A percentile compares a stretch with the other conserved stretches of the same genome.
These are phyloP conservation scores for Chalaropsis ovoidea DNA, from an alignment of 2,329 filamentous ascomycete genomes.

Conservation along the genomic window DNA sequence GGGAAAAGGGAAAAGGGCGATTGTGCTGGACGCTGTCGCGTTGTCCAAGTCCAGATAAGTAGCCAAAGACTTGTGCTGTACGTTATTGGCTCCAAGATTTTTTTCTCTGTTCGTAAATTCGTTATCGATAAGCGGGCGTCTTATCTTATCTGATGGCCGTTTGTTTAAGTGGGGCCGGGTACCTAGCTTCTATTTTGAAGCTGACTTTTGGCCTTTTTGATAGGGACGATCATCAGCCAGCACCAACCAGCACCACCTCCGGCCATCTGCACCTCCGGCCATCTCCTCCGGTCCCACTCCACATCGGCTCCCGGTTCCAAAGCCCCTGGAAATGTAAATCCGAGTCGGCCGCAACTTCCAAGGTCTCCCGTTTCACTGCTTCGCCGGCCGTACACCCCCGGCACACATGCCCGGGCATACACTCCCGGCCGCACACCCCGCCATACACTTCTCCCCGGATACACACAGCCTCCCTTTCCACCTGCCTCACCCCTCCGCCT, in stretches of 20 bases:
- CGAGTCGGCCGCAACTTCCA: neutral
- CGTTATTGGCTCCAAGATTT: slow-evolving; percentile 22
- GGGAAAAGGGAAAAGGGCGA: neutral
- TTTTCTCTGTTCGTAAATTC: slow-evolving; percentile 27
- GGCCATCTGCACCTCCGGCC: too few species aligned
- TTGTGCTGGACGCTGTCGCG: neutral
- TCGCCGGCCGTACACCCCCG: too few species aligned
- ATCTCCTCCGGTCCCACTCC: neutral
- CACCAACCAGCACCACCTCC: too few species aligned
- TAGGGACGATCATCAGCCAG: too few species aligned
- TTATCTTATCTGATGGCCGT: neutral
- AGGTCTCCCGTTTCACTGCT: neutral
- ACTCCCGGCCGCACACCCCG: too few species aligned
- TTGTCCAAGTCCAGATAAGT: neutral
- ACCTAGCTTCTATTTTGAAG: too few species aligned
- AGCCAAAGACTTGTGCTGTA: neutral
- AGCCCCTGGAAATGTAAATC: slow-evolving; percentile 7
- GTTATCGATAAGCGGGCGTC: slow-evolving; percentile 21
- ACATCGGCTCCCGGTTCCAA: neutral
- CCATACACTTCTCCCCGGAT: too few species aligned
- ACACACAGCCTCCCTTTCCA: neutral
- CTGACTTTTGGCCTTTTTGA: too few species aligned
- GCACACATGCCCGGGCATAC: too few species aligned
- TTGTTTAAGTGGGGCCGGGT: neutral
- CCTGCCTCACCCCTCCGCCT: neutral